Evolutionary conservation across 768 basidiomycete genomes (phyloP), one percentile per base, ranked within the genome.

Genomic region (Naganishia onofrii): DNA sequence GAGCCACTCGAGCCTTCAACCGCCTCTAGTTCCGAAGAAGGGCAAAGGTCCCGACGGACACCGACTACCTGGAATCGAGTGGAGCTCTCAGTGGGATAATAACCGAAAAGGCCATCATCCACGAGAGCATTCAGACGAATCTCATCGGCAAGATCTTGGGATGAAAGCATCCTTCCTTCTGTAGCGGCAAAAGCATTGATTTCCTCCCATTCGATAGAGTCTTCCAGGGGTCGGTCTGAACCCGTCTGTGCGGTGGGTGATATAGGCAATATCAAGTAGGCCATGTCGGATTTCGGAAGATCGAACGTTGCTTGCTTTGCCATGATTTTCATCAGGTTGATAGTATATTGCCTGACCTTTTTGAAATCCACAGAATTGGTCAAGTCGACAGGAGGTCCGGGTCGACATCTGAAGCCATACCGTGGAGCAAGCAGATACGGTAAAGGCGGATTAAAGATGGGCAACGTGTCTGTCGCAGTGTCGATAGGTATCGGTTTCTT

Each of bases 41-140:
- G 38, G 28, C 38, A 42, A 4, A 63, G 38, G 15, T 44, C 60
- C 28, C 23, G 42, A 44, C 38, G 42, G 21, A 63, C 34, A 42
- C 36, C 38, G 42, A 63, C 38, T 13, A 63, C 42, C 42, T 63
- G 36, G 60, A 63, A 63, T 63, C 60, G 60, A 63, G 60, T 34
- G 60, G 60, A 63, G 60, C 38, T n/a, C 10, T 63, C 60, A 26
- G 60, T 63, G 60, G 8, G 28, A 63, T 63, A 28, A 63, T 63
- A 63, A 42, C 60, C 28, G 23, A 63, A 44, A 29, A 63, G 60
- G 60, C 60, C 60, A 44, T 63, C 60, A 63, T 63, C 38, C 38
- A 63, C 38, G 38, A 63, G 36, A 34, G 23, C 36, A 26, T 63
- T 21, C 60, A 63, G 42, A 44, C 60, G 60, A 63, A 42, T 63